These are phyloP conservation scores for Pyricularia grisea DNA, from an alignment of 2,329 filamentous ascomycete species.

Conservation along the genomic window DNA sequence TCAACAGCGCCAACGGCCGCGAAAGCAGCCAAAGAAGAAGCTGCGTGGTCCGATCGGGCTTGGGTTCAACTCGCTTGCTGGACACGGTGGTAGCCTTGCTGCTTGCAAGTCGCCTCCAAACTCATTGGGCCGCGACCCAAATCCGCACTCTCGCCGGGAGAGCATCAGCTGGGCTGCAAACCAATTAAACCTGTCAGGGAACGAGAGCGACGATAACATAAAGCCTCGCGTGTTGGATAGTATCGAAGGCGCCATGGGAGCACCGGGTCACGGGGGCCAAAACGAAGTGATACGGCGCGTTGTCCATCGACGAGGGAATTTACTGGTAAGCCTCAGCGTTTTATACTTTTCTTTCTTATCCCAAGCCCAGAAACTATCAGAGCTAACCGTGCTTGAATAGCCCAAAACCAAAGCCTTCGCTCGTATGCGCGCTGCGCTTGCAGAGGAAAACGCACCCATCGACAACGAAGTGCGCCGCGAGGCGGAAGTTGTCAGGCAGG, in stretches of 20 bases:
- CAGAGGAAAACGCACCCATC: conserved; percentile 79
- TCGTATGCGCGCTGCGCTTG: conserved; percentile 78
- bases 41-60: conserved; percentile 36
- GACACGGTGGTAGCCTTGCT: conserved; percentile 25
- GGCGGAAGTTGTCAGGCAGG: conserved; percentile 90
- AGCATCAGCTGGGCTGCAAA: conserved; percentile 88
- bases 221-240: conserved; percentile 32
- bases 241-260: conserved; percentile 31
- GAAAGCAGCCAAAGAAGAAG: conserved; percentile 54
- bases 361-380: too few relatives aligned
- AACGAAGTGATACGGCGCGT: conserved; percentile 71
- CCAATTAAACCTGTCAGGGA: conserved; percentile 73
- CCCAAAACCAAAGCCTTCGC: conserved; percentile 96
- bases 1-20: conserved; percentile 63
- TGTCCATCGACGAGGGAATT: conserved; percentile 79
- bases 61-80: conserved; percentile 32
- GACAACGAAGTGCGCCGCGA: conserved; percentile 86
- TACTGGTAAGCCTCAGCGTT: conserved; percentile 53
- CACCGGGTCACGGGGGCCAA: conserved; percentile 43
- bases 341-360: not conserved
- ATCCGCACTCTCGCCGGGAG: conserved; percentile 58
- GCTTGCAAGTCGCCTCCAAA: conserved; percentile 64
- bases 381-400: conserved; percentile 29
- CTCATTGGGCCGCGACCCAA: conserved; percentile 16
- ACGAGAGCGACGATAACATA: conserved; percentile 66